Conservation (phyloP, 2,329 filamentous ascomycete genomes). For the Pseudogymnoascus sp. region DNA sequence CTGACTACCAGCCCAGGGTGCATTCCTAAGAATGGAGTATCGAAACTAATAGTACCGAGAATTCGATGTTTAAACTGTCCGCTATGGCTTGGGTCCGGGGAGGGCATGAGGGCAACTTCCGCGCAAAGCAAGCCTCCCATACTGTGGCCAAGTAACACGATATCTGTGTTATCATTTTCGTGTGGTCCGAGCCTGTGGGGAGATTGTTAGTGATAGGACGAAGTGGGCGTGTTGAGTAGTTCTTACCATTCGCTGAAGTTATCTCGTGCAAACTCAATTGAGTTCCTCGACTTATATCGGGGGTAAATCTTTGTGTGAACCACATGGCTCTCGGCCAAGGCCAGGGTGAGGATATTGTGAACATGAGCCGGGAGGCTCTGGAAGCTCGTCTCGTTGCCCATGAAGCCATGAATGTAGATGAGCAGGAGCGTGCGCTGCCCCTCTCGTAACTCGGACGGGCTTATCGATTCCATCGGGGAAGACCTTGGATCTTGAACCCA, state of each 20-base stretch:
- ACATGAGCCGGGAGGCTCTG: constrained; percentile 81
- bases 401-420: constrained; percentile 84
- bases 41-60: constrained; percentile 71
- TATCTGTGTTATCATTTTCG: constrained; percentile 63
- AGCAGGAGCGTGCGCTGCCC: constrained; percentile 54
- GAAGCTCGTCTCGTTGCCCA: constrained; percentile 82
- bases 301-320: constrained; percentile 85
- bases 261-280: constrained; percentile 65
- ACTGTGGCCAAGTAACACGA: constrained; percentile 78
- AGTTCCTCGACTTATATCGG: constrained; percentile 66
- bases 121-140: constrained; percentile 81
- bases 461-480: constrained; percentile 27
- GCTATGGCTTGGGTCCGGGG: constrained; percentile 16
- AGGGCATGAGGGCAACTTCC: constrained; percentile 60
- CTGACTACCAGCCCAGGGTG: constrained; percentile 82
- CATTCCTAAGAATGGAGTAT: constrained; percentile 80
- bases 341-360: constrained; percentile 61
- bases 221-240: neutral
- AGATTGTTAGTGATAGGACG: neutral
- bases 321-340: constrained; percentile 63
- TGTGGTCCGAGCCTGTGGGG: constrained; percentile 60
- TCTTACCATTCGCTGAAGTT: constrained; percentile 70
- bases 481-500: constrained; percentile 24
- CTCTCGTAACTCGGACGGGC: constrained; percentile 24
- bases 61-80: constrained; percentile 61